Evolutionary conservation across 106 monocot species (phyloP).

Genomic region (Phalaenopsis equestris): DNA sequence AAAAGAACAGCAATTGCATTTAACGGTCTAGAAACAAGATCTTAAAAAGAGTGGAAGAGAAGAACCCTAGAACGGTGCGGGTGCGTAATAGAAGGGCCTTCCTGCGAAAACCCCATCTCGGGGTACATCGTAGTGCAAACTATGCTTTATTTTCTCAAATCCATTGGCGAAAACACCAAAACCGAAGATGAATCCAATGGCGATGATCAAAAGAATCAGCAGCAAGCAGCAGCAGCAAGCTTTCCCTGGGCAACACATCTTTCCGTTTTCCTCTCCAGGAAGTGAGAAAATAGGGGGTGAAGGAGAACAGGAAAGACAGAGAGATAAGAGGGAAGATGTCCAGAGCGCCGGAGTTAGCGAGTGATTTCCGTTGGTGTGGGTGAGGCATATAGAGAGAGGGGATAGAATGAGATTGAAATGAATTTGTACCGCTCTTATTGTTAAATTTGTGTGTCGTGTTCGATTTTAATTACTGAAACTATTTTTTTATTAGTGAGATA

Average conservation of each 20-base stretch:
- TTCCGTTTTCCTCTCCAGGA: background rate
- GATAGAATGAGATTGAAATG: too few relatives aligned
- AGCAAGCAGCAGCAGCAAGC: constrained; percentile 77
- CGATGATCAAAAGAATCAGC: constrained; percentile 44
- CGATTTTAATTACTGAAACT: too few relatives aligned
- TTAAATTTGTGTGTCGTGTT: too few relatives aligned
- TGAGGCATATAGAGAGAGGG: too few relatives aligned
- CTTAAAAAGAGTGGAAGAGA: too few relatives aligned
- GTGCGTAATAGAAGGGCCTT: constrained; percentile 31
- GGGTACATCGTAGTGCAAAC: constrained; percentile 25
- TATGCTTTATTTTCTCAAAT: constrained; percentile 72
- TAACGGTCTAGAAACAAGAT: background rate
- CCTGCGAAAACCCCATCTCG: background rate
- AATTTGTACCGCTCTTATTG: too few relatives aligned
- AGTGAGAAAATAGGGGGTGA: background rate
- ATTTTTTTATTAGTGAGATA: too few relatives aligned
- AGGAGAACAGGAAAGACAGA: too few relatives aligned
- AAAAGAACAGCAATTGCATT: background rate
- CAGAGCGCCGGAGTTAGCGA: too few relatives aligned
- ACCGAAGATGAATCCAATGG: constrained; percentile 77
- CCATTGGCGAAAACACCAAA: constrained; percentile 87
- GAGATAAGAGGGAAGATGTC: too few relatives aligned
- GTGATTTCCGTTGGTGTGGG: too few relatives aligned
- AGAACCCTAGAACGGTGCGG: constrained; percentile 10
- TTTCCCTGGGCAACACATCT: constrained; percentile 53